Percentiles rank a stretch among this genome's conserved stretches.
phyloP scores from a whole-genome alignment of 169 alveolate species.

The Eimeria zaria region DNA sequence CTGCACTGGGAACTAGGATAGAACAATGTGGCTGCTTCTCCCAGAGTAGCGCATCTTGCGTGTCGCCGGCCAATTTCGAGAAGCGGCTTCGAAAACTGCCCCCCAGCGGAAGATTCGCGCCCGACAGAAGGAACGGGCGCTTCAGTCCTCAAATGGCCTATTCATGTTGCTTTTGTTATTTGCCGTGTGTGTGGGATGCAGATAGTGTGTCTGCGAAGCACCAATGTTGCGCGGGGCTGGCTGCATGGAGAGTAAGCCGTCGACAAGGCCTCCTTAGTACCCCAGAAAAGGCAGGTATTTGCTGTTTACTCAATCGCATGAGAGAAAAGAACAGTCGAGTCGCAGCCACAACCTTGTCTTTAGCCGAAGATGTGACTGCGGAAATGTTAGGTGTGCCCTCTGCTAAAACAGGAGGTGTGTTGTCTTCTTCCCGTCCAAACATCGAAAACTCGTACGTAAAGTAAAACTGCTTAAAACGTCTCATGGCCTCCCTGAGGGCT shows the following conservation, averaged over 20 bases:
- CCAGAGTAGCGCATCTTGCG: neutral
- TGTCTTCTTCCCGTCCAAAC: neutral
- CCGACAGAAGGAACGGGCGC: neutral
- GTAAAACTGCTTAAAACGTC: neutral
- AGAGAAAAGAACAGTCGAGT: neutral
- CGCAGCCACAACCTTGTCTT: too few relatives aligned
- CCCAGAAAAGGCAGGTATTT: neutral
- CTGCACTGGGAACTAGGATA: neutral
- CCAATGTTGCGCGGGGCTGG: neutral
- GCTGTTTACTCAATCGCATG: neutral
- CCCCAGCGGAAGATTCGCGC: neutral
- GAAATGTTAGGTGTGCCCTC: too few relatives aligned
- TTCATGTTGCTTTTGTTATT: neutral
- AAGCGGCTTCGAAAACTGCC: neutral
- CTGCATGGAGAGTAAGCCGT: neutral
- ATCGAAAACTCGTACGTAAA: neutral
- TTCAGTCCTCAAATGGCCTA: neutral
- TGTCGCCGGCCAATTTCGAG: neutral
- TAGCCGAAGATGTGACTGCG: neutral
- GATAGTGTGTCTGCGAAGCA: conserved; percentile 6
- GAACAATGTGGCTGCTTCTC: neutral
- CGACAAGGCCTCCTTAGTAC: neutral
- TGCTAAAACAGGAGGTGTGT: neutral
- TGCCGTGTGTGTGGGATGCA: neutral
- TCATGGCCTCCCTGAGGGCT: neutral